Evolutionary conservation across 257 asterid genomes (phyloP).

Genomic region (Paraleonurus japonicus): DNA sequence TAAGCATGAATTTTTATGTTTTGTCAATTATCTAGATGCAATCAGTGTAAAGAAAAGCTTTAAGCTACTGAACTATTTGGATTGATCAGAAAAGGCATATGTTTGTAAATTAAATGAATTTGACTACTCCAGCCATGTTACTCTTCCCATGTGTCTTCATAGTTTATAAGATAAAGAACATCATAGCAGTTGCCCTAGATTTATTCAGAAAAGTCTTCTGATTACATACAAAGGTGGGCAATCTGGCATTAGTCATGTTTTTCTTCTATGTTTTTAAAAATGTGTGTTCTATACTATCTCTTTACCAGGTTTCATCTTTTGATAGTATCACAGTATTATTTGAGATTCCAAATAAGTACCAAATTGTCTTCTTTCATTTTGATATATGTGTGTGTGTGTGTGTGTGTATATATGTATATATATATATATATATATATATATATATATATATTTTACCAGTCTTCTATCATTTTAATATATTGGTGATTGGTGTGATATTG

Average conservation of each 20-base stretch:
- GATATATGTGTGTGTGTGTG: too few species aligned
- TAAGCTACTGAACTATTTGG: conserved; percentile 17
- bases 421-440: too few species aligned
- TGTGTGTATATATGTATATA: too few species aligned
- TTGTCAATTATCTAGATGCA: conserved; percentile 10
- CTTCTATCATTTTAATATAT: conserved; percentile 17
- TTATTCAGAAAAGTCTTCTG: conserved; percentile 5
- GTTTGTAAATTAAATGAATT: background rate
- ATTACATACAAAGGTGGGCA: background rate
- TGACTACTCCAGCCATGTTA: background rate
- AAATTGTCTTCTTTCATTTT: conserved; percentile 16
- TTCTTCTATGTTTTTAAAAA: background rate
- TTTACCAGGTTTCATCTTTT: background rate
- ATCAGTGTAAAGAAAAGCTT: background rate
- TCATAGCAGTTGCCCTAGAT: background rate
- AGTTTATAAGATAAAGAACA: background rate
- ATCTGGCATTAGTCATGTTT: background rate
- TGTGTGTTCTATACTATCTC: background rate
- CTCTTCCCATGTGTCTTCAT: background rate
- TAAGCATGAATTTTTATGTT: conserved; percentile 41
- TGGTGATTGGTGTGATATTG: conserved; percentile 12
- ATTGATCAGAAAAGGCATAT: conserved; percentile 1
- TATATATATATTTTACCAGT: too few species aligned
- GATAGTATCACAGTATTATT: conserved; percentile 17
- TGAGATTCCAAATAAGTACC: conserved; percentile 10